Evolutionary conservation across 2,329 filamentous ascomycete genomes (phyloP), one percentile per base, ranked within the genome.

Genomic region (Verticillium alfalfae): DNA sequence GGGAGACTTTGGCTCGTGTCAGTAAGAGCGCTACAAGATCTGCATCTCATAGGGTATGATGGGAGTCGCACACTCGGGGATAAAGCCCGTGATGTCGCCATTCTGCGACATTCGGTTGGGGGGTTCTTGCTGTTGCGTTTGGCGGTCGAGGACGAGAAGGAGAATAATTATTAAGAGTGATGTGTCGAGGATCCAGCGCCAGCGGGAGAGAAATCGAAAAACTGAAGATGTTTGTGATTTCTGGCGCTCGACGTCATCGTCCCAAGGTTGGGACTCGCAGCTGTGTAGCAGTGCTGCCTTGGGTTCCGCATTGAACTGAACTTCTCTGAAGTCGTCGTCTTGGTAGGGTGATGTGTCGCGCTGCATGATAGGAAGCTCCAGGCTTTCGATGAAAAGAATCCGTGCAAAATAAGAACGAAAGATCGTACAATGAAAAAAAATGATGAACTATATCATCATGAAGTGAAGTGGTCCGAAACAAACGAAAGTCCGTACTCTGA

Each of bases 81-180:
- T 74, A 61, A 79, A 78, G 2, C 75, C 75, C 1, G 75, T 75
- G 26, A 79, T 65, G 60, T 79, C 76, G 2, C 75, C 76, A 0
- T 66, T 69, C 2, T 72, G 68, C 41, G 77, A 74, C 13, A 72
- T 71, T 64, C 66, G 63, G 65, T 64, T 62, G 60, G 45, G 4
- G 12, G n/a, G 18, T 26, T 52, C 64, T 26, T 63, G 16, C n/a
- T 18, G 36, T 1, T 66, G 60, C 59, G 65, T 65, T 12, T 67
- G 67, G 34, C 70, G 67, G 34, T 76, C 73, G 5, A 77, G 38
- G 31, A 78, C 64, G 10, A 78, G 69, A 2, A 69, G 70, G 38
- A 77, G 58, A 56, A 78, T 72, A 2, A 73, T 66, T 6, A 76
- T 45, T 1, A 78, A 59, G 2, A 79, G 64, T 1, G 72, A 63